Conservation (phyloP, 1,284 basidiomycete species). For the Marasmius tenuissimus region DNA sequence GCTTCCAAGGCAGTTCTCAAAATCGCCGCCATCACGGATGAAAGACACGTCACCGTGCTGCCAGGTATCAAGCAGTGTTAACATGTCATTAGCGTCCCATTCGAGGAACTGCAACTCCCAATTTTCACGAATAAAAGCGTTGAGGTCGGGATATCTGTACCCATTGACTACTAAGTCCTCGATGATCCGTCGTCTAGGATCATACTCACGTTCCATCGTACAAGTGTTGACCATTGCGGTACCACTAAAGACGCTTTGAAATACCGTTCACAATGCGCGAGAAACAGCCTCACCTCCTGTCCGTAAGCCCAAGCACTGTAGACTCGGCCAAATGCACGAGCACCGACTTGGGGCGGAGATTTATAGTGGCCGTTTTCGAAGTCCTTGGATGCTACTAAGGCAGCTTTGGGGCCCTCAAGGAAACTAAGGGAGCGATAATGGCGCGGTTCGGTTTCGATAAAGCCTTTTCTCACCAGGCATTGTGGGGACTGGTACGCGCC, state of each 20-base stretch:
- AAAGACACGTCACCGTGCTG: slow-evolving; percentile 49
- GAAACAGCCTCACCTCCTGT: slow-evolving; percentile 39
- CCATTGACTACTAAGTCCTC: too few species aligned
- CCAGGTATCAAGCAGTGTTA: slow-evolving; percentile 57
- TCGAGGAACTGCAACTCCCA: slow-evolving; percentile 51
- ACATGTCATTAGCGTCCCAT: slow-evolving; percentile 63
- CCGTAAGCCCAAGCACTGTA: slow-evolving; percentile 65
- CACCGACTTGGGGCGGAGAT: slow-evolving; percentile 41
- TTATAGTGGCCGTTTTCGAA: slow-evolving; percentile 25
- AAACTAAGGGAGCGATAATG: slow-evolving; percentile 36
- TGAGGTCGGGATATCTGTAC: slow-evolving; percentile 46
- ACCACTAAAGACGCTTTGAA: slow-evolving; percentile 42
- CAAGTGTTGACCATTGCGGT: slow-evolving; percentile 16
- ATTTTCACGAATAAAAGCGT: slow-evolving; percentile 48
- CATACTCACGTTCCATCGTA: too few species aligned
- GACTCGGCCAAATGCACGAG: slow-evolving; percentile 56
- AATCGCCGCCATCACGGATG: slow-evolving; percentile 44
- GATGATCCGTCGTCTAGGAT: slow-evolving; percentile 3
- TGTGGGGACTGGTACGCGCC: slow-evolving; percentile 62
- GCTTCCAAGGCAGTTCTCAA: slow-evolving; percentile 35
- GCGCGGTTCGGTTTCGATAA: neutral
- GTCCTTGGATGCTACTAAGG: slow-evolving; percentile 54
- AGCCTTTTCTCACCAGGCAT: slow-evolving; percentile 43
- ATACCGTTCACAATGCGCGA: neutral
- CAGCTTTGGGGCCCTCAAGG: slow-evolving; percentile 37